These are phyloP conservation scores for Achlya hypogyna DNA, from an alignment of 352 stramenopile genomes.

Conservation along the genomic window DNA sequence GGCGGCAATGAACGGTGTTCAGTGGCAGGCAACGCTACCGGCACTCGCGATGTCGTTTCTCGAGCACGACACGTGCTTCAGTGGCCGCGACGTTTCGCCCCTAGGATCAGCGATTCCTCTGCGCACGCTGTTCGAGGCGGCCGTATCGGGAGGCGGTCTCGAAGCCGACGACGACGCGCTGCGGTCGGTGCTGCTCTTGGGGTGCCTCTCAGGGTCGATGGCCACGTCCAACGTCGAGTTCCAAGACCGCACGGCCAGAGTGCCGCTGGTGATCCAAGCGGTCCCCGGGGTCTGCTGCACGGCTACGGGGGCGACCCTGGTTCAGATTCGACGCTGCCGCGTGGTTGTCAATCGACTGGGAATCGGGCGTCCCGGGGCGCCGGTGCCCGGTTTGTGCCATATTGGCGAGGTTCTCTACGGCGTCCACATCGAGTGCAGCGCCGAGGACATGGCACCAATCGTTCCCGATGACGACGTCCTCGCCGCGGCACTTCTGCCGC, in stretches of 20 bases:
- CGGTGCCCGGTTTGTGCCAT: not conserved
- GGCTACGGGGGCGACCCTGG: too few relatives aligned
- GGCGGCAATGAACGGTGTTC: not conserved
- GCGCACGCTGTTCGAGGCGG: not conserved
- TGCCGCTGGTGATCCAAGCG: not conserved
- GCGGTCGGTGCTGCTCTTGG: not conserved
- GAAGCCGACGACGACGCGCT: not conserved
- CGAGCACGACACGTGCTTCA: slow-evolving; percentile 8
- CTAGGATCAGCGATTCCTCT: not conserved
- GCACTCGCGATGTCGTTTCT: slow-evolving; percentile 3
- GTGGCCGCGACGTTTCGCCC: not conserved
- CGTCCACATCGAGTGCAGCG: not conserved
- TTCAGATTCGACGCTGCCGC: too few relatives aligned
- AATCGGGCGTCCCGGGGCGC: not conserved
- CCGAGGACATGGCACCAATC: not conserved
- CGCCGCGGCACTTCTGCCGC: slow-evolving; percentile 24
- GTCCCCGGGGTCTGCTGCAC: too few relatives aligned
- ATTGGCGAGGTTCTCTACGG: not conserved
- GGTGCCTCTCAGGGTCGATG: not conserved
- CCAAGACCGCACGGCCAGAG: not conserved
- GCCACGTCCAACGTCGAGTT: not conserved
- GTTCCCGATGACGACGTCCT: not conserved
- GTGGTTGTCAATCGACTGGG: too few relatives aligned
- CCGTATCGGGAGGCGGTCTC: too few relatives aligned
- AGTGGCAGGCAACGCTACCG: not conserved